Evolutionary conservation across 306 rosid genomes (phyloP), one percentile per base, ranked within the genome.

Genomic region (Ammopiptanthus mongolicus): DNA sequence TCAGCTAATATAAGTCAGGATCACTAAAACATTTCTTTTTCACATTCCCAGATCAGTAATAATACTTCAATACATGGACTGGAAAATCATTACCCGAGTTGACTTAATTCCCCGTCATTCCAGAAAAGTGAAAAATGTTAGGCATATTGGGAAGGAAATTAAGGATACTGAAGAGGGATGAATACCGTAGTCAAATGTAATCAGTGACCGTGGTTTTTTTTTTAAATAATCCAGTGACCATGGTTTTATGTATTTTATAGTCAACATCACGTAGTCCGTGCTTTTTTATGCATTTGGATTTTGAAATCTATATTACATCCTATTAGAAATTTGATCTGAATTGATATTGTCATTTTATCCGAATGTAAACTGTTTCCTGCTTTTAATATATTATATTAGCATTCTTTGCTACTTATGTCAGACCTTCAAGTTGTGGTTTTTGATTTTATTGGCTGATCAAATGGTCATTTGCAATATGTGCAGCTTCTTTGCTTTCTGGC

Each of bases 401-500:
- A 57, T 77, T 51, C 33, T 6, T 77, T 44, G 17, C 71, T 47
- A 6, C 42, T 25, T 60, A 66, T 15, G 47, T 36, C 37, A 22
- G 39, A 53, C 76, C 22, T 69, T 29, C 41, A 7, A 59, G 68
- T 80, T 58, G 31, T 51, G 60, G 52, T 41, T 52, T 52, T 53
- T 73, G 33, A 44, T 69, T 80, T 65, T 55, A 21, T 69, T 69
- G 70, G 8, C 66, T 77, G 25, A 36, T 76, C 52, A 71, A 72
- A 67, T 14, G 65, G 41, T 78, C 51, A 19, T 80, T 70, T 76
- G 39, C 19, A 39, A 48, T 71, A 9, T 57, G 50, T 80, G 82
- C 91, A 96, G 99, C 77, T 92, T 92, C 77, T 83, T 89, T 81
- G 79, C 94, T 46, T 96, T 96, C 89, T 96, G 99, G 99, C 83